Evolutionary conservation across 495 filamentous ascomycete species (phyloP), one percentile per base, ranked within the genome.

Genomic region (Podospora conica): DNA sequence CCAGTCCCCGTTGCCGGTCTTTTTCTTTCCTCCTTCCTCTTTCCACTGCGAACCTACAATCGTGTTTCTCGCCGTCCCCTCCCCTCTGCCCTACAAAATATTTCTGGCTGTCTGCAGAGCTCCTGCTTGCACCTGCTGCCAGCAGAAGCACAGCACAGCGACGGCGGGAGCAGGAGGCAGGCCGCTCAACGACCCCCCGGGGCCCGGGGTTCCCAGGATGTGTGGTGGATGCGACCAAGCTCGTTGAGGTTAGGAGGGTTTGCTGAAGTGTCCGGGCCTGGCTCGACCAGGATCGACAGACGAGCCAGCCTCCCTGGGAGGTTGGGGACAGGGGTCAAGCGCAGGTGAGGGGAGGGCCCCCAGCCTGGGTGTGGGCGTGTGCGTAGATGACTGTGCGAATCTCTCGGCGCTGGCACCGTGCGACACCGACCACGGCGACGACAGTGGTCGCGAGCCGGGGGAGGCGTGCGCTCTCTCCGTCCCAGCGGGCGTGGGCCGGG

Each of bases 391-490:
- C 66, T 53, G 65, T 69, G 67, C 62, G 55, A 69, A 65, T 68
- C 6, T 18, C 8, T 48, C 8, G 61, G 61, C 21, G 55, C 48
- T 25, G 5, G 40, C 40, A 48, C 61, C 57, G 69, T 69, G 61
- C 64, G 57, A 71, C 69, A 65, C 54, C 65, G 55, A 62, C 60
- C 65, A 55, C 27, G 63, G 54, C 54, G 63, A 64, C 63, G 59
- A 64, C 65, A 65, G 60, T 56, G 56, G 61, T 58, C 54, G 58
- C 60, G 48, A 60, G 48, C 29, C 61, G 40, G 61, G 66, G 62
- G 68, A 69, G 71, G 71, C 62, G 71, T 73, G 70, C 65, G 71
- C 64, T 64, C 71, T 68, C 58, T 55, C 63, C 33, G 10, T 31
- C 58, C 9, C 21, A 66, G 66, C 60, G 68, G 68, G 63, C 65